These are phyloP conservation scores for Rosa multiflora DNA, from an alignment of 306 rosid species.

Conservation along the genomic window DNA sequence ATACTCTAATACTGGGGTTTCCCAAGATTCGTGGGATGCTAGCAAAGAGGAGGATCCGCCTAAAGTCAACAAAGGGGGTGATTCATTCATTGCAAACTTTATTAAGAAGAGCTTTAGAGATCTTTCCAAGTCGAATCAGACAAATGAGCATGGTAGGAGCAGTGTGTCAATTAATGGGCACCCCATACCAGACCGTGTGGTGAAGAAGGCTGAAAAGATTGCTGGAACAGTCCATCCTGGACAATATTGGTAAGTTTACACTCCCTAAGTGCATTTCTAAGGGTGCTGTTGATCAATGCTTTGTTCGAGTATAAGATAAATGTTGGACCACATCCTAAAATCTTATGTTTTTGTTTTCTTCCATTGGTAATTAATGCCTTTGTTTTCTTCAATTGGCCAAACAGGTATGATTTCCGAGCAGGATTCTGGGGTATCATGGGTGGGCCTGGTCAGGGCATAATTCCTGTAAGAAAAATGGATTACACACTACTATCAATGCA, in stretches of 20 bases:
- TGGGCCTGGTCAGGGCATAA: constrained; percentile 91
- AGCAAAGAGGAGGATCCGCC: constrained; percentile 64
- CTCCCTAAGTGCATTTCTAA: constrained; percentile 6
- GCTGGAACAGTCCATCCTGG: constrained; percentile 94
- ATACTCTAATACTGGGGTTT: constrained; percentile 60
- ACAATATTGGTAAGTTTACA: constrained; percentile 72
- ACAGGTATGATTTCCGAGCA: constrained; percentile 87
- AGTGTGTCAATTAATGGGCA: constrained; percentile 73
- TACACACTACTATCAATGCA: not conserved
- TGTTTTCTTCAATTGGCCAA: constrained; percentile 25
- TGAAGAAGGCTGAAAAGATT: constrained; percentile 89
- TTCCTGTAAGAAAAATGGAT: constrained; percentile 59
- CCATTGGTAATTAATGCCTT: constrained; percentile 17
- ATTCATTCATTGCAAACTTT: constrained; percentile 71
- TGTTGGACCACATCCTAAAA: not conserved
- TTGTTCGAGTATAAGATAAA: not conserved
- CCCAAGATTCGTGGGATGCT: constrained; percentile 73
- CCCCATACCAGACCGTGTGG: constrained; percentile 50
- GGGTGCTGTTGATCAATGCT: not conserved
- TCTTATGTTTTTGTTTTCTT: not conserved
- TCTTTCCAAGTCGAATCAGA: constrained; percentile 54
- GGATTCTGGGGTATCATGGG: constrained; percentile 98
- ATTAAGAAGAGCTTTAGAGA: constrained; percentile 80
- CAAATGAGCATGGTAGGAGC: constrained; percentile 47
- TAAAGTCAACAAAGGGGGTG: constrained; percentile 61